Percentiles rank a stretch among this genome's conserved stretches.
phyloP scores from a whole-genome alignment of 306 rosid species.

The Mimosa bimucronata region DNA sequence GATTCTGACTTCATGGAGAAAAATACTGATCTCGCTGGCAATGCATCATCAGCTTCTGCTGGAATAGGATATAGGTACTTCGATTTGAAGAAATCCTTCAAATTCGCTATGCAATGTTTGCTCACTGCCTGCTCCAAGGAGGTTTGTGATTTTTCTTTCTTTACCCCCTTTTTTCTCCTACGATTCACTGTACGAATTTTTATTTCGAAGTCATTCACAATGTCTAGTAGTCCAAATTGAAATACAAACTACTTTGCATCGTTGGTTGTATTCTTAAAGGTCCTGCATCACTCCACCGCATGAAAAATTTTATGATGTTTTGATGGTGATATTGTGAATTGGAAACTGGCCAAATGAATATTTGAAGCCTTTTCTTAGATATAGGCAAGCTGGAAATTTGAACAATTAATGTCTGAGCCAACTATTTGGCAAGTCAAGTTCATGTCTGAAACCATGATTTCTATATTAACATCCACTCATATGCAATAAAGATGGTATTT shows the following conservation, averaged over 20 bases:
- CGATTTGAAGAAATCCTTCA: slow-evolving; percentile 67
- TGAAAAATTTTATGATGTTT: too few relatives aligned
- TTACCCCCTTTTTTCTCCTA: neutral
- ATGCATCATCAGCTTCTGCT: slow-evolving; percentile 25
- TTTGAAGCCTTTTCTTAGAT: too few relatives aligned
- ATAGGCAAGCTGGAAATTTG: too few relatives aligned
- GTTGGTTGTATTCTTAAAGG: neutral
- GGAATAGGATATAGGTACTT: slow-evolving; percentile 55
- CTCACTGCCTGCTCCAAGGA: slow-evolving; percentile 65
- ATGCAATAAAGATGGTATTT: too few relatives aligned
- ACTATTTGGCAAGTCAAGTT: too few relatives aligned
- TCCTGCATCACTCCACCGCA: too few relatives aligned
- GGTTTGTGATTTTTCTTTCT: slow-evolving; percentile 40
- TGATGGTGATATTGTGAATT: too few relatives aligned
- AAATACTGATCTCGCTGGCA: slow-evolving; percentile 17
- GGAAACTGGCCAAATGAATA: too few relatives aligned
- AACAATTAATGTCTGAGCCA: too few relatives aligned
- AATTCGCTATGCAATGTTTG: slow-evolving; percentile 54
- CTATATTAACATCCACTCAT: too few relatives aligned
- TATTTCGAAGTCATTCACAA: neutral
- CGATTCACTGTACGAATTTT: slow-evolving; percentile 11
- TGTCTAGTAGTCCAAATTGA: neutral
- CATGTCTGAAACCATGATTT: too few relatives aligned
- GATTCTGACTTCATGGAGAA: slow-evolving; percentile 47
- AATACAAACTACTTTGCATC: neutral